Base-by-base conservation (phyloP, 2,329 filamentous ascomycete genomes). In the Monilinia laxa region DNA sequence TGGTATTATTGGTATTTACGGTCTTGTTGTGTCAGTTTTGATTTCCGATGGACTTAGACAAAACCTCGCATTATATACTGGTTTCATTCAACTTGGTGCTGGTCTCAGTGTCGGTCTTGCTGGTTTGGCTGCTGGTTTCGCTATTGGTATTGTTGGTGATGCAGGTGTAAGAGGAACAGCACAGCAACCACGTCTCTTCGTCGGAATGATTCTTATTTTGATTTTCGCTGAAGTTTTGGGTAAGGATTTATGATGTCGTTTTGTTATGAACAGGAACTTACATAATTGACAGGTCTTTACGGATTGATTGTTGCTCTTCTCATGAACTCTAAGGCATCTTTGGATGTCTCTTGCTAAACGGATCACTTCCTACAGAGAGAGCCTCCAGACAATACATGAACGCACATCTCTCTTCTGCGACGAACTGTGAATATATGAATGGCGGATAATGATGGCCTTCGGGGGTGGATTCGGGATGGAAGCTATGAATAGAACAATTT, bases 1-100 rank as follows among this genome's bases (percentile, higher is more conserved):
- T 85, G 95, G 95, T 98, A 99, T 99, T 82, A 98, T 99, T 82
- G 95, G 92, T 90, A 98, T 99, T 81, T 99, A 95, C 83, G 91
- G 91, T 76, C 86, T 95, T 72, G 91, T 95, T 81, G 91, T 94
- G 69, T 93, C 91, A 23, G 91, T 95, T 79, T 82, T 95, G 76
- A 92, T 95, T 78, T 93, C 91, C 77, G 90, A 92, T 79, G 88
- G 87, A 75, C 83, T 95, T 71, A 84, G 83, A 75, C 90, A 94
- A 81, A 78, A 86, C 71, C 81, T 90, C 70, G 84, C 91, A 69
- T 85, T 95, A 69, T 94, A 90, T 81, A 92, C 90, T 66, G 89
- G 90, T 69, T 93, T 94, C 82, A 91, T 94, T 76, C 91, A 94
- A 80, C 87, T 94, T 69, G 91, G 91, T 80, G 91, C 91, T 75